Conservation (phyloP, 106 monocot genomes). For the Chionographis japonica region DNA sequence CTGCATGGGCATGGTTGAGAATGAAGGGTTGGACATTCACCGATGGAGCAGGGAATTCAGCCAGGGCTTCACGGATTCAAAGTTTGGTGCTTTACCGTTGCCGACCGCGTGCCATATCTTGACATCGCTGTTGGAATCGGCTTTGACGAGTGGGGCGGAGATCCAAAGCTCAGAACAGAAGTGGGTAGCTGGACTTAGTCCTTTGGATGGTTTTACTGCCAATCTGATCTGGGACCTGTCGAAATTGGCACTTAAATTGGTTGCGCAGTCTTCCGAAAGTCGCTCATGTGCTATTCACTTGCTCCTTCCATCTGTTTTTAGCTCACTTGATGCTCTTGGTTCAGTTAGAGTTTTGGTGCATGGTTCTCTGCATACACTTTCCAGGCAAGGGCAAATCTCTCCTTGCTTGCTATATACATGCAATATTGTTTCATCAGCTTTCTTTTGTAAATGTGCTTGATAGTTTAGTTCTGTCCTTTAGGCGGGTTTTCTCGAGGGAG, state of each 20-base stretch:
- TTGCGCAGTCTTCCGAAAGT: slow-evolving; percentile 35
- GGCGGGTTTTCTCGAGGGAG: slow-evolving; percentile 42
- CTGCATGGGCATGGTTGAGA: slow-evolving; percentile 19
- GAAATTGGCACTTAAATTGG: slow-evolving; percentile 28
- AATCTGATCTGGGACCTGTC: slow-evolving; percentile 66
- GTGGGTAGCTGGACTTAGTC: background rate
- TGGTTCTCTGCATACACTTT: slow-evolving; percentile 20
- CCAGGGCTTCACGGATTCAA: background rate
- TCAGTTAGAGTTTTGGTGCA: slow-evolving; percentile 22
- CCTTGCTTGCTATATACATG: background rate
- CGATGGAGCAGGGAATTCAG: slow-evolving; percentile 23
- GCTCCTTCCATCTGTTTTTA: slow-evolving; percentile 56
- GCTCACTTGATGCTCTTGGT: slow-evolving; percentile 18
- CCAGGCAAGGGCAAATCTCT: slow-evolving; percentile 33
- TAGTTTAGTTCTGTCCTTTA: slow-evolving; percentile 19
- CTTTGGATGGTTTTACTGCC: slow-evolving; percentile 16
- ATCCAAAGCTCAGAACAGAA: slow-evolving; percentile 2
- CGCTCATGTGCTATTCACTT: slow-evolving; percentile 40
- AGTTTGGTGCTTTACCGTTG: slow-evolving; percentile 15
- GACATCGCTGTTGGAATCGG: slow-evolving; percentile 33
- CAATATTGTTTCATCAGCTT: no score
- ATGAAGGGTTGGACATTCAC: slow-evolving; percentile 17
- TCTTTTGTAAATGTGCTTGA: background rate
- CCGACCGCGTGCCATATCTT: slow-evolving; percentile 36
- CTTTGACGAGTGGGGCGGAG: slow-evolving; percentile 21